Base-by-base conservation (phyloP, 2,329 filamentous ascomycete species). In the Trichoderma atrobrunneum region DNA sequence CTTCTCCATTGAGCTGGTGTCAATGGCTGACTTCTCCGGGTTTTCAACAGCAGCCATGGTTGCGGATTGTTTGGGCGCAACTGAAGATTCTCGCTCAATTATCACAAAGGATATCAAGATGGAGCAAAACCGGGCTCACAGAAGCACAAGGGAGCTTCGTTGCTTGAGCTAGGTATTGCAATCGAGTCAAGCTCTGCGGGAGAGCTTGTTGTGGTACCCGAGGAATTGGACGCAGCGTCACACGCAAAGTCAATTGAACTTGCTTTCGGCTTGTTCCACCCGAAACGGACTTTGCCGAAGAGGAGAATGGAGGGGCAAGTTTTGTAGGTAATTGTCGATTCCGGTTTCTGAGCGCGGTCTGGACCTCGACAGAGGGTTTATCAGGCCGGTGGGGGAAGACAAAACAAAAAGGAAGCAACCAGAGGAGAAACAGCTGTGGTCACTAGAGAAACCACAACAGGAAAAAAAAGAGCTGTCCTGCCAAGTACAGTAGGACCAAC, bases 1-100 rank as follows among this genome's bases (percentile, higher is more conserved):
- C 26, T 74, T 67, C 66, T 76, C 75, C 67, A 75, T 62, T 57
- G 63, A 70, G 28, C 60, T 69, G 56, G 71, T 14, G 61, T 74
- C 74, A 14, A 70, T 48, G 28, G 54, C 60, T 36, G 62, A 69
- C 48, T 48, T 61, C 18, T 71, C 73, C 51, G 36, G 36, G 32
- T 30, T 61, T 60, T 32, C 32, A 57, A 43, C n/a, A 28, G 30
- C 24, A 63, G 57, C 28, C 70, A 72, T 72, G 57, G 64, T 34
- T 63, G 63, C 36, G 43, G 43, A 54, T 68, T 26, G 48, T 30
- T 43, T 62, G 39, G 28, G 36, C 57, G 66, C 64, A 43, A 26
- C 30, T 32, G 51, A 48, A n/a, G 34, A 39, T n/a, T 43, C 26
- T 34, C 16, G 21, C n/a, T 32, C 16, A 57, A 57, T 34, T 56